Conservation (phyloP, 495 filamentous ascomycete genomes). For the Penicillium cataractarum region DNA sequence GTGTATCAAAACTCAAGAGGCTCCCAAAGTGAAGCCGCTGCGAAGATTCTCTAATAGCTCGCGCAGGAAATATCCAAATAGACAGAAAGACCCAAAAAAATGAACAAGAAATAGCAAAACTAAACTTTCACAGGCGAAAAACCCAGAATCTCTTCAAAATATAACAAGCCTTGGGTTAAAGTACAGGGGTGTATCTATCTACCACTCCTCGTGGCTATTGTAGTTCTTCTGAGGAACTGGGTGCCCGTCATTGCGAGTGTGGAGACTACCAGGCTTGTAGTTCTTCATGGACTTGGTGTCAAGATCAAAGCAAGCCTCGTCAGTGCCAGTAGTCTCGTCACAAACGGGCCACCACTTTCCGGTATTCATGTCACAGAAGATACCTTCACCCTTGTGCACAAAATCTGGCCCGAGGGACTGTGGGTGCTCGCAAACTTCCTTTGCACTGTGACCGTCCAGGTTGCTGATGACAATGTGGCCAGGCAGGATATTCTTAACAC, state of each 20-base stretch:
- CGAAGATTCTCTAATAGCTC: neutral
- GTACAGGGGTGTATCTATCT: neutral
- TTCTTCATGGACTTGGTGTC: neutral
- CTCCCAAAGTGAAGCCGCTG: neutral
- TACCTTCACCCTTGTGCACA: neutral
- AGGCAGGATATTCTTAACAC: neutral
- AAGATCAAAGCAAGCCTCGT: neutral
- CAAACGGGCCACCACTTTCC: neutral
- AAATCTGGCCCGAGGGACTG: neutral
- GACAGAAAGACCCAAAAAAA: neutral
- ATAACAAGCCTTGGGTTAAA: too few species aligned
- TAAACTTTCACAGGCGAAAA: too few species aligned
- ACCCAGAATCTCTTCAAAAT: neutral
- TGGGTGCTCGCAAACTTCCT: neutral
- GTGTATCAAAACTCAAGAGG: neutral
- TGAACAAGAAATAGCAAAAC: neutral
- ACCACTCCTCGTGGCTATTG: constrained; percentile 1
- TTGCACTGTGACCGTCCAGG: neutral
- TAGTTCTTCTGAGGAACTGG: neutral
- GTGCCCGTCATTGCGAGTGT: neutral
- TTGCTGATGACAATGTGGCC: neutral
- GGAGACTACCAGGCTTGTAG: neutral
- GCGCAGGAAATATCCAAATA: neutral
- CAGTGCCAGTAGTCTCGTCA: neutral
- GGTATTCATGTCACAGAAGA: neutral